Conservation (phyloP, 768 basidiomycete genomes). For the Rhodotorula kratochvilovae region DNA sequence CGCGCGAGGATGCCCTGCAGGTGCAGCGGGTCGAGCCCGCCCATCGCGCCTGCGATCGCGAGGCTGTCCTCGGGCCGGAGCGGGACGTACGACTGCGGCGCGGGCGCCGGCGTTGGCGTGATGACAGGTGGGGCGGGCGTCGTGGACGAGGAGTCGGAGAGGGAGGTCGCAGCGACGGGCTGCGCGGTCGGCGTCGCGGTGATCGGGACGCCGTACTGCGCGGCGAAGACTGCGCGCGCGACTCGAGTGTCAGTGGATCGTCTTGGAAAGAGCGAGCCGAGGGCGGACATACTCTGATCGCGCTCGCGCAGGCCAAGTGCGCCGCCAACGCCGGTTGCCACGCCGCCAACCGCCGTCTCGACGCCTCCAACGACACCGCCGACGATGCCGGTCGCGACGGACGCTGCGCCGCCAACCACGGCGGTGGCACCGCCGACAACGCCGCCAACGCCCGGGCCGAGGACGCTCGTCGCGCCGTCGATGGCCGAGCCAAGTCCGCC, state of each 20-base stretch:
- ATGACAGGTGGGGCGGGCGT: not conserved
- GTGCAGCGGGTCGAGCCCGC: slow-evolving; percentile 12
- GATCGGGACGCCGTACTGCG: no score
- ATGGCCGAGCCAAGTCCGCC: not conserved
- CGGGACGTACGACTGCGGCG: not conserved
- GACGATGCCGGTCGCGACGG: not conserved
- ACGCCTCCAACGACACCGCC: not conserved
- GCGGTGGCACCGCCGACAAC: not conserved
- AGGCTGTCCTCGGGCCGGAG: slow-evolving; percentile 11
- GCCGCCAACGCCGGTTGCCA: not conserved
- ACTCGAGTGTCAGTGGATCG: not conserved
- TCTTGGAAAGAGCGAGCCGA: not conserved
- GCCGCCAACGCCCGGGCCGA: not conserved
- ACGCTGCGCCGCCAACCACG: not conserved
- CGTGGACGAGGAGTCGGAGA: not conserved
- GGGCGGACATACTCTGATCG: not conserved
- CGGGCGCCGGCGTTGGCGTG: slow-evolving; percentile 3
- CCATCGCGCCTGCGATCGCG: slow-evolving; percentile 6
- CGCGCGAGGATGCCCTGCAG: slow-evolving; percentile 2
- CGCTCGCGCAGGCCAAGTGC: slow-evolving; percentile 11
- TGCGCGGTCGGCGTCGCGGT: not conserved
- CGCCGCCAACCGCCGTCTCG: not conserved
- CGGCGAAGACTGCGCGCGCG: not conserved
- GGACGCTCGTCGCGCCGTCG: not conserved
- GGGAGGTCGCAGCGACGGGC: not conserved